Conservation (phyloP, 2,329 filamentous ascomycete species). For the Penicillium sp. region DNA sequence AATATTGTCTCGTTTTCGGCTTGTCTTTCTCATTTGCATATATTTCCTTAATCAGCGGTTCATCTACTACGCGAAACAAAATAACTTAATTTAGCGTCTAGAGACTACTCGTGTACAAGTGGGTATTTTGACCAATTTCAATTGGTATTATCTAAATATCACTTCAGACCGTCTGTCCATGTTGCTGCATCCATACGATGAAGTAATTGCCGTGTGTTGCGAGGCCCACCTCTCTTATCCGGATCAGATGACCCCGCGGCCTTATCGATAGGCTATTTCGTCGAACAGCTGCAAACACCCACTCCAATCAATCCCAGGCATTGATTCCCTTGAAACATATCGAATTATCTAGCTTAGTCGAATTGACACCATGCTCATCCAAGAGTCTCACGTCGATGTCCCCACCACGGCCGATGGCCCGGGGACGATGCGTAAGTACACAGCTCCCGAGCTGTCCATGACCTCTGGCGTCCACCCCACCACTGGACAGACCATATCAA, state of each 20-base stretch:
- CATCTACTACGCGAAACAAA: not conserved
- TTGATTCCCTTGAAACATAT: not conserved
- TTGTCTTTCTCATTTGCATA: not conserved
- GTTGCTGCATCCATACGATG: not conserved
- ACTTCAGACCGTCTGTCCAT: not conserved
- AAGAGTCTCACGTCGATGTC: conserved; percentile 40
- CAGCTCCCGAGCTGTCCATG: too few relatives aligned
- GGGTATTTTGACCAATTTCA: too few relatives aligned
- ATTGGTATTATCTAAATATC: too few relatives aligned
- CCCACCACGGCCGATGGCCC: conserved; percentile 40
- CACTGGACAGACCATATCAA: not conserved
- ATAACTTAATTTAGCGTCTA: not conserved
- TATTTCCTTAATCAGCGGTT: not conserved
- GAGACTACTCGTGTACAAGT: not conserved
- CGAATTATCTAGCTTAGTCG: not conserved
- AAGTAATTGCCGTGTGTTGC: not conserved
- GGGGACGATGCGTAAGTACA: conserved; percentile 40
- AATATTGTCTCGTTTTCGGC: not conserved
- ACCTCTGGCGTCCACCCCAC: not conserved
- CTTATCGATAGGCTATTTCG: conserved; percentile 23
- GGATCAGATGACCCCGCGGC: conserved; percentile 27
- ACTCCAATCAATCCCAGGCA: not conserved
- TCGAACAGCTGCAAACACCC: conserved; percentile 1
- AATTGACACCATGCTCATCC: conserved; percentile 34
- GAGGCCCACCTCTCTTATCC: not conserved